phyloP scores from a whole-genome alignment of 148 eudicot genomes.

The Salicornia ramosissima region DNA sequence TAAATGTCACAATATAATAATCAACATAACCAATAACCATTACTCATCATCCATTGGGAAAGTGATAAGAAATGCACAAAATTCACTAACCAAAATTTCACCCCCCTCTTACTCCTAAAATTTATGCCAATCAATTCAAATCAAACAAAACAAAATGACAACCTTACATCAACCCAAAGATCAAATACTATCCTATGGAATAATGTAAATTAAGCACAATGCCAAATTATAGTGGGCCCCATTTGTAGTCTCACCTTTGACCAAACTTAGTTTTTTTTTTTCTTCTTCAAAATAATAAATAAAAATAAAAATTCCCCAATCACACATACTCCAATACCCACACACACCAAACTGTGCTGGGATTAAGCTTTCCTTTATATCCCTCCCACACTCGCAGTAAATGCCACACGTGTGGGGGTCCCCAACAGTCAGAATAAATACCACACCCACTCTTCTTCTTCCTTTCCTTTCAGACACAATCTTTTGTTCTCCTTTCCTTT shows the following conservation, averaged over 20 bases:
- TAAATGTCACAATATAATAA: too few relatives aligned
- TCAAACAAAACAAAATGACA: constrained; percentile 5
- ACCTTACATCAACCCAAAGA: not conserved
- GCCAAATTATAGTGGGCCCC: constrained; percentile 33
- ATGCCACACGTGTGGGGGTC: constrained; percentile 63
- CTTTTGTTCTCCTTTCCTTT: not conserved
- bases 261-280: constrained; percentile 13
- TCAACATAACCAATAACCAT: not conserved
- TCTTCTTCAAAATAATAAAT: constrained; percentile 1
- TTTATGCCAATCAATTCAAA: constrained; percentile 9
- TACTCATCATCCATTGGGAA: constrained; percentile 3
- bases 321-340: constrained; percentile 15
- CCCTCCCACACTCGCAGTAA: not conserved
- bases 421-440: constrained; percentile 24
- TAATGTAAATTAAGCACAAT: not conserved
- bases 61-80: constrained; percentile 4
- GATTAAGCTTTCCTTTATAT: not conserved
- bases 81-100: not conserved
- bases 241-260: constrained; percentile 30
- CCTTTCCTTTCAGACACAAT: not conserved
- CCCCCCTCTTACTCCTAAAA: constrained; percentile 1
- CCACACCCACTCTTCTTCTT: not conserved
- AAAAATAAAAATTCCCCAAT: not conserved
- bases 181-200: not conserved
- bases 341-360: not conserved